Evolutionary conservation across 2,329 filamentous ascomycete genomes (phyloP), one percentile per base, ranked within the genome.

Genomic region (Penicillium sclerotiorum): DNA sequence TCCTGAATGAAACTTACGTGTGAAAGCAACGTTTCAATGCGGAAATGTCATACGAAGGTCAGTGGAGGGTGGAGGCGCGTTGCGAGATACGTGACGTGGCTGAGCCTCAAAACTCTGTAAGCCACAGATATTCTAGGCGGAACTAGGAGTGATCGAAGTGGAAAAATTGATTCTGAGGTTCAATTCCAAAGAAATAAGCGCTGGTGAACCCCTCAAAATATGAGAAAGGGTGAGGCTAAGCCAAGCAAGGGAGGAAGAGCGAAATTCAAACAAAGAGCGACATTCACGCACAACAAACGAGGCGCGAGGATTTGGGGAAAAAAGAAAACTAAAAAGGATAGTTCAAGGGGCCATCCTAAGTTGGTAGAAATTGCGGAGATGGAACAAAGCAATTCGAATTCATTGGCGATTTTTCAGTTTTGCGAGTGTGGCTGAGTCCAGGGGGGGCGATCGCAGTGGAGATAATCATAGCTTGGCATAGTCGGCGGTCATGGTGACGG

Each of bases 391-490:
- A 18, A 33, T 35, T 44, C 13, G 15, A 12, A 15, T n/a, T 25
- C 15, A 20, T 13, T 42, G 22, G 8, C 38, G 40, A 11, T 17
- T 43, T 33, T 43, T 43, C 25, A 21, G 18, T 18, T 5, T 25
- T n/a, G n/a, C n/a, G 9, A 44, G 13, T 45, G 42, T 35, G 42
- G 30, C 42, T 45, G 32, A 36, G 32, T 21, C 33, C 43, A 45
- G 42, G 42, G 41, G 41, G 42, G 42, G 42, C 21, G 42, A 45
- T 45, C 42, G 18, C 21, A 39, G 43, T 46, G 43, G 43, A 46
- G 43, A 37, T 39, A 35, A 46, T 8, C n/a, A n/a, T n/a, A 45
- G 42, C 42, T 45, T 45, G 42, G 42, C 42, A 36, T n/a, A n/a
- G n/a, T n/a, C n/a, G n/a, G n/a, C n/a, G n/a, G n/a, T n/a, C n/a